Base-by-base conservation (phyloP, 805 yeast species). In the Kluyveromyces wickerhamii region DNA sequence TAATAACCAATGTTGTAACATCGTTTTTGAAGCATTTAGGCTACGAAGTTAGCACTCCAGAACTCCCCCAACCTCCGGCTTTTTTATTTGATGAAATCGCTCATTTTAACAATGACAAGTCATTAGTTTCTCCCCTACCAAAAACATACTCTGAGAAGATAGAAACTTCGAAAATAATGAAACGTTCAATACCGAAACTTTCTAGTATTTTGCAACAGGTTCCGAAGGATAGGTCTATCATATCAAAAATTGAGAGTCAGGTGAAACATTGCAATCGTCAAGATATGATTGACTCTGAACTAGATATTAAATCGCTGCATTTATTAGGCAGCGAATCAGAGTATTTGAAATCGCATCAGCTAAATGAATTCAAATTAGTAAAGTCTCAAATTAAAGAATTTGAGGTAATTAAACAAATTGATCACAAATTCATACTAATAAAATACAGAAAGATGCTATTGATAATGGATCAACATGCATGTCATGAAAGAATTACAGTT, bases 381-480 rank as follows among this genome's bases (percentile, higher is more conserved):
- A 50, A 45, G 22, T 44, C 49, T 4, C 40, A 52, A 4, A 29
- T 62, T 14, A 4, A 3, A 2, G 30, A 46, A 3, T 53, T 55
- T 29, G 39, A 46, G 6, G 65, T 76, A 1, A 60, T 79, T 5
- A 63, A 69, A 4, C 94, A 84, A 50, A 57, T 82, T 3, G 84
- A 76, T 29, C 48, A 56, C 3, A 81, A 79, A 49, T 83, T 83
- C 47, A 73, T 86, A 7, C 57, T 85, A 4, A 52, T 71, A 2
- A 61, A 54, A 16, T 25, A 18, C 13, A 19, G 18, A 10, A 18
- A 21, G 3, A 21, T 48, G 0, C 44, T 73, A 11, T 52, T 72
- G 14, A 57, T 73, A 1, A 47, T 81, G 4, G 95, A 86, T 50
- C 95, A 85, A 48, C 95, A 86, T 61, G 95, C 95, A 0, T 74